These are phyloP conservation scores for Barnettozyma botsteinii DNA, from an alignment of 805 yeast genomes.

Conservation along the genomic window DNA sequence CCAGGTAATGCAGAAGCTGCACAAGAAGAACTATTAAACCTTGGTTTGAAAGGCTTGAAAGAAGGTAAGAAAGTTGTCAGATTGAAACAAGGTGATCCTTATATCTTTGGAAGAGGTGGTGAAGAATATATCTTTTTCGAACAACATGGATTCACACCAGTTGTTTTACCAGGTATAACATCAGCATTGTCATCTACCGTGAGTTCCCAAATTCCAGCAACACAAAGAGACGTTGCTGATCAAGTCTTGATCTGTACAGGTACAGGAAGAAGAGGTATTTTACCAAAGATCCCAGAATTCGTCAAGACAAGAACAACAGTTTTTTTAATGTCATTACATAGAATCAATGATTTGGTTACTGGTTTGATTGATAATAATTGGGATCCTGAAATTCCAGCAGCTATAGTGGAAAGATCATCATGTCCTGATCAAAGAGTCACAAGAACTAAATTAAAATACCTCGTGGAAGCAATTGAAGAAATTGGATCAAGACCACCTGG, in stretches of 20 bases:
- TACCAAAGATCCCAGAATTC: slow-evolving; percentile 74
- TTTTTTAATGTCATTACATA: slow-evolving; percentile 84
- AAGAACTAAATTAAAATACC: slow-evolving; percentile 60
- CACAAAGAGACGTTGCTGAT: slow-evolving; percentile 88
- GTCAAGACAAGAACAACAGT: slow-evolving; percentile 72
- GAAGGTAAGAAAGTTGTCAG: slow-evolving; percentile 78
- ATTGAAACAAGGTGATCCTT: slow-evolving; percentile 95
- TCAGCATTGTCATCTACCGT: slow-evolving; percentile 88
- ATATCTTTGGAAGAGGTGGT: slow-evolving; percentile 94
- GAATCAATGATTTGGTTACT: slow-evolving; percentile 45
- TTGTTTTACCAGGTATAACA: slow-evolving; percentile 81
- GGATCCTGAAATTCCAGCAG: slow-evolving; percentile 70
- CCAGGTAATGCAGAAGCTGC: slow-evolving; percentile 97
- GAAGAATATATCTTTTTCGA: slow-evolving; percentile 76
- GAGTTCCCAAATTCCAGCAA: slow-evolving; percentile 77
- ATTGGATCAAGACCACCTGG: slow-evolving; percentile 94
- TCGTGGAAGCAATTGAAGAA: slow-evolving; percentile 67
- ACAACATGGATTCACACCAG: slow-evolving; percentile 61
- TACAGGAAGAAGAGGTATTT: slow-evolving; percentile 80
- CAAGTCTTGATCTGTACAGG: slow-evolving; percentile 93
- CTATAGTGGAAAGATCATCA: slow-evolving; percentile 84
- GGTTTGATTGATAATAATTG: slow-evolving; percentile 55
- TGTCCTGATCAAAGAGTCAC: slow-evolving; percentile 90
- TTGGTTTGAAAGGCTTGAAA: slow-evolving; percentile 60
- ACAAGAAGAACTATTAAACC: slow-evolving; percentile 71